These are phyloP conservation scores for Omphalotus guepiniiformis DNA, from an alignment of 768 basidiomycete species.

Conservation along the genomic window DNA sequence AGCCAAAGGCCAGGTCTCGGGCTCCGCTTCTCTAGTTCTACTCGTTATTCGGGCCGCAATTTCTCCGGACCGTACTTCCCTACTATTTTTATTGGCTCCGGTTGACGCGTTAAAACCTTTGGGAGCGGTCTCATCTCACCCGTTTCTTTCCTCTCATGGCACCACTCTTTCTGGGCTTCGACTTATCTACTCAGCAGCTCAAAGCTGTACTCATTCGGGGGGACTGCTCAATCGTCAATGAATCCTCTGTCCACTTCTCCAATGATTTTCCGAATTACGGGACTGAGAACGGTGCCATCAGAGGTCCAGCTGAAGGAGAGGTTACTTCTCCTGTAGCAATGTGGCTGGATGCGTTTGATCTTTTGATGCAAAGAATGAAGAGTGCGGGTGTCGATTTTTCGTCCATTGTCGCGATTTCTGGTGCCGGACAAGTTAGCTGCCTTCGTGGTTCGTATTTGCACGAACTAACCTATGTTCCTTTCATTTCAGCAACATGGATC, in stretches of 20 bases:
- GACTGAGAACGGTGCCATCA: conserved; percentile 62
- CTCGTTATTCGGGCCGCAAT: too few relatives aligned
- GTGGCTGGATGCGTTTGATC: conserved; percentile 85
- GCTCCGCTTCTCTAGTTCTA: too few relatives aligned
- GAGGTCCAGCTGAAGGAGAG: conserved; percentile 62
- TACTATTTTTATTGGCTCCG: too few relatives aligned
- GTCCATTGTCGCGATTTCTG: conserved; percentile 62
- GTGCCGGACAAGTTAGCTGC: conserved; percentile 66
- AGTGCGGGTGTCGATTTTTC: conserved; percentile 53
- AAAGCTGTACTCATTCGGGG: conserved; percentile 69
- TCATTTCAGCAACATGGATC: conserved; percentile 74
- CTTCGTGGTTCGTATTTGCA: not conserved
- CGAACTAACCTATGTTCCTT: not conserved
- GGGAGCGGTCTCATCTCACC: too few relatives aligned
- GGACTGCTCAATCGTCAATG: conserved; percentile 52
- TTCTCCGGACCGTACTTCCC: too few relatives aligned
- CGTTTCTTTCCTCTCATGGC: not conserved
- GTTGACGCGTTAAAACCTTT: too few relatives aligned
- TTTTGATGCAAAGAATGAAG: conserved; percentile 62
- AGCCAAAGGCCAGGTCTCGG: too few relatives aligned
- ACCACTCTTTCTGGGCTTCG: conserved; percentile 61
- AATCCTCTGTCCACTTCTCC: conserved; percentile 76
- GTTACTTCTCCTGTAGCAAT: conserved; percentile 78
- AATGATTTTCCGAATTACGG: conserved; percentile 68
- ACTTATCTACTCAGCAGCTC: conserved; percentile 82